A percentile compares a stretch with the other conserved stretches of the same genome.
phyloP scores from a whole-genome alignment of 1,139 yeast genomes.

The Kodamaea derodonti region DNA sequence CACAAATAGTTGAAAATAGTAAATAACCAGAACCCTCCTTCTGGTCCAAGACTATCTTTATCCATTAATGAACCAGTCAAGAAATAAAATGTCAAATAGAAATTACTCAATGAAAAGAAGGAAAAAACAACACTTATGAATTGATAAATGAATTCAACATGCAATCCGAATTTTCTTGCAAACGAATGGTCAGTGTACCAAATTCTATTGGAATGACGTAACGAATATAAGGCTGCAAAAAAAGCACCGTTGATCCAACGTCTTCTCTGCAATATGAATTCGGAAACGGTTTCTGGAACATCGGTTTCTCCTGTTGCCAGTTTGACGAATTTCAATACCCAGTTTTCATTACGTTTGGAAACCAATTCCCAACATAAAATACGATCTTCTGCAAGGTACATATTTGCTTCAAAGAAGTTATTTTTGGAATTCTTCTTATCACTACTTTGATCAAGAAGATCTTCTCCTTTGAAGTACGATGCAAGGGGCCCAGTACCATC shows the following conservation, averaged over 20 bases:
- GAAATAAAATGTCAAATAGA: constrained; percentile 86
- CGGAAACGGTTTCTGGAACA: constrained; percentile 89
- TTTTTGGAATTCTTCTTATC: constrained; percentile 37
- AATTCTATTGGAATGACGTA: constrained; percentile 70
- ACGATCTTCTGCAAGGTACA: constrained; percentile 97
- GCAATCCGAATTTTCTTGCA: constrained; percentile 72
- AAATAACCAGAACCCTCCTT: constrained; percentile 76
- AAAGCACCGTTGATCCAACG: constrained; percentile 98
- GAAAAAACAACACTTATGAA: constrained; percentile 72
- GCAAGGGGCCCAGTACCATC: constrained; percentile 92
- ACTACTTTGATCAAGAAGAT: constrained; percentile 34
- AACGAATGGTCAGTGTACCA: constrained; percentile 85
- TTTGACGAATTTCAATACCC: constrained; percentile 91
- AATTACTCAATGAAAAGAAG: constrained; percentile 87
- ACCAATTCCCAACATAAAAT: constrained; percentile 96
- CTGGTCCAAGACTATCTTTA: constrained; percentile 50
- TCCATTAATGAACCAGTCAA: constrained; percentile 79
- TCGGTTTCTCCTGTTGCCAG: constrained; percentile 97
- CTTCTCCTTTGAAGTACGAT: constrained; percentile 89
- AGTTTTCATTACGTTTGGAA: constrained; percentile 78
- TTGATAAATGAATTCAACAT: constrained; percentile 81
- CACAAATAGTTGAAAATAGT: constrained; percentile 81
- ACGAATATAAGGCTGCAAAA: constrained; percentile 90
- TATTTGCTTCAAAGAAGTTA: constrained; percentile 90
- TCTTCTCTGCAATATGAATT: constrained; percentile 90